Base-by-base conservation (phyloP, 306 rosid species). In the Prunus dulcis region DNA sequence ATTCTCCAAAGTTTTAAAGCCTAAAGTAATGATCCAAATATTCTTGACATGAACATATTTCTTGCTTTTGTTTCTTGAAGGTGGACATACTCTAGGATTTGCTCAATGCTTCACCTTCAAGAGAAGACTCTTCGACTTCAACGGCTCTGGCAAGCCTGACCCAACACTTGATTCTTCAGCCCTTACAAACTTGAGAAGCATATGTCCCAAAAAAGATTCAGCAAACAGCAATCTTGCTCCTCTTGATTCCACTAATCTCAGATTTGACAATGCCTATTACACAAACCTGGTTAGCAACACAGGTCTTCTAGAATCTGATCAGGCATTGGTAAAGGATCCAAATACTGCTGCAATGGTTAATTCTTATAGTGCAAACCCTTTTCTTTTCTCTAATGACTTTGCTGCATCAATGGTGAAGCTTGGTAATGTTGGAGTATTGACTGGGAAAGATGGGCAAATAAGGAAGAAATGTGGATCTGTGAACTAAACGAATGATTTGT, bases 21-120 rank as follows among this genome's bases (percentile, higher is more conserved):
- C 43, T 6, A 38, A 38, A 38, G 0, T 38, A 38, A 38, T 38
- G 43, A 38, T 28, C 57, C 17, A 17, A 61, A 25, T 10, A 13
- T 64, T 63, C 9, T 76, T 55, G 49, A 23, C 61, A 25, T 22
- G 12, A 17, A 18, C 61, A 28, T 43, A 12, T 38, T 28, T n/a
- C 32, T 38, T 78, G 38, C 38, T 56, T 46, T 2, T 67, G 20
- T 64, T 13, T 30, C 25, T 32, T 38, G 50, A 63, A 85, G 97
- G 95, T 57, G 92, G 70, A 55, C 97, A 91, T 75, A 89, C 97
- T 15, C 79, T 91, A 72, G 97, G 97, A 2, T 91, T 79, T 67
- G 93, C 95, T 3, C 91, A 81, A 22, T 91, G 97, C 81, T 76
- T 82, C 73, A 83, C 85, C 52, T 85, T 91, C 87, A 85, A 86